Evolutionary conservation across 1,284 basidiomycete genomes (phyloP).

Genomic region (Thecaphora frezii): DNA sequence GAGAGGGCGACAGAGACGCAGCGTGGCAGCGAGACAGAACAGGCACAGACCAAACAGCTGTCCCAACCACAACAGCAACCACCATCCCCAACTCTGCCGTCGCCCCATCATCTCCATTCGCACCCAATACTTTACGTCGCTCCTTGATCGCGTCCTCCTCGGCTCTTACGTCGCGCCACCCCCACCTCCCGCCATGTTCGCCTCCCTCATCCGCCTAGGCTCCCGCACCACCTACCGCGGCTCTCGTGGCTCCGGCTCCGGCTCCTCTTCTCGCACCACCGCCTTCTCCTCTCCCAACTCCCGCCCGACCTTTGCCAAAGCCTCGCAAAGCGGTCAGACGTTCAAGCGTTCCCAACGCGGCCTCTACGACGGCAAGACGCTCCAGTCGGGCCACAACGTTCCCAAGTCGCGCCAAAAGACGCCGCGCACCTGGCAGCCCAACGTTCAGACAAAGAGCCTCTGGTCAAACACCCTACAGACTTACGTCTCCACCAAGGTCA

Average conservation of each 20-base stretch:
- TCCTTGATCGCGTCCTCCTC: too few species aligned
- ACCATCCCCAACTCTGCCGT: too few species aligned
- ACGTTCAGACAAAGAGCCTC: slow-evolving; percentile 46
- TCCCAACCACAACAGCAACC: too few species aligned
- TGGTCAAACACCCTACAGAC: slow-evolving; percentile 36
- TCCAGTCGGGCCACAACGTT: slow-evolving; percentile 54
- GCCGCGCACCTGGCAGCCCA: slow-evolving; percentile 47
- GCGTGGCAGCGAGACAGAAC: too few species aligned
- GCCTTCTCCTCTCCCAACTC: slow-evolving; percentile 52
- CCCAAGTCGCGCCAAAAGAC: slow-evolving; percentile 58
- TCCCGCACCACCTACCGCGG: slow-evolving; percentile 58
- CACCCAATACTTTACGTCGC: too few species aligned
- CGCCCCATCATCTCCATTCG: too few species aligned
- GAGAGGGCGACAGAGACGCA: too few species aligned
- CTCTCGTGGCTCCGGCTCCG: slow-evolving; percentile 48
- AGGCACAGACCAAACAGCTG: too few species aligned
- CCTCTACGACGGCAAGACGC: slow-evolving; percentile 49
- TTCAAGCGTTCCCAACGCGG: slow-evolving; percentile 57
- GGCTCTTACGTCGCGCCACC: too few species aligned
- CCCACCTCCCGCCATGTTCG: slow-evolving; percentile 36
- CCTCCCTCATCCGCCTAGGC: slow-evolving; percentile 41
- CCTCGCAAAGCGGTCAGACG: slow-evolving; percentile 31
- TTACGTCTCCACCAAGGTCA: slow-evolving; percentile 28
- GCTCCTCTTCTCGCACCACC: slow-evolving; percentile 45
- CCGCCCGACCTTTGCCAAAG: slow-evolving; percentile 26